Base-by-base conservation (phyloP, 2,329 filamentous ascomycete species). In the Ceratocystis alfenasii region DNA sequence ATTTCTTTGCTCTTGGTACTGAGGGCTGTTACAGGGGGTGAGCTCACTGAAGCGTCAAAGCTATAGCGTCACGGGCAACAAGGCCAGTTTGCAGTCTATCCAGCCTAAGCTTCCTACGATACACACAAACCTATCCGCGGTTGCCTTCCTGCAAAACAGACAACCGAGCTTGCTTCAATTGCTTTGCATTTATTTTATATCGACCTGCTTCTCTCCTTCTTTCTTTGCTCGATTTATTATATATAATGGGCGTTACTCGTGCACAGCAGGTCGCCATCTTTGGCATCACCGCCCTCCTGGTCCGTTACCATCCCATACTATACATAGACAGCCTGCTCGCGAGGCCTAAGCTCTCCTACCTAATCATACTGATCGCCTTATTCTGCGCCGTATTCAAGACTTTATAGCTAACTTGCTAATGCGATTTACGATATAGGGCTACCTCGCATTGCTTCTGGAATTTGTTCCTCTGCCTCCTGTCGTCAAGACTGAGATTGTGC, bases 241-340 rank as follows among this genome's bases (percentile, higher is more conserved):
- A 44, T 78, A 86, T 70, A 70, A 97, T 97, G 94, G 30, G 55
- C n/a, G 55, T 59, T 7, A 96, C 94, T 71, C 90, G 92, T 77
- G 94, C 94, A 25, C 87, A 90, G 76, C 92, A 97, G 77, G 93
- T 90, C 70, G 87, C 96, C 74, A 65, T 91, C 69, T 82, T 96
- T 73, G 87, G 86, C 73, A 85, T 96, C 72, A 83, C 96, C 71
- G 83, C 94, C 76, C 90, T 89, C 72, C 95, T 92, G 46, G 92
- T 96, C 87, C 72, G 84, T 66, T 55, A 64, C 50, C 36, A 44
- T 41, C 44, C 22, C 59, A 41, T 5, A 15, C 44, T 48, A 41
- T 17, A 10, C 36, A 41, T 41, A 12, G 15, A 30, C 33, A 17
- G 8, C 60, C 10, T 30, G 30, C 55, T 30, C 55, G 55, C 25